Conservation (phyloP, 441 rosid species). For the Gossypium schwendimanii region DNA sequence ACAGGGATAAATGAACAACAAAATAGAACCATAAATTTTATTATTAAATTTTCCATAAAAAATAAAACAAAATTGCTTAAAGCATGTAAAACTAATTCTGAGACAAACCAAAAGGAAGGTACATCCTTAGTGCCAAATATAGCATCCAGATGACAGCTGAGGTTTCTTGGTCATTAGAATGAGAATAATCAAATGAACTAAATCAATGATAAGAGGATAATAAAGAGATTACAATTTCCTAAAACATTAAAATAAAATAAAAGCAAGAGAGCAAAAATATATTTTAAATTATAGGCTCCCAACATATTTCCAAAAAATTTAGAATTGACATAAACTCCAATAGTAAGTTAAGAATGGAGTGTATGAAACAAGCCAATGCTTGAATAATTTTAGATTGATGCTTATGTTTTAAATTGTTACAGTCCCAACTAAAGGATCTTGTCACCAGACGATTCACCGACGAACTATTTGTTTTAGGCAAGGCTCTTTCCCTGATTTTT, state of each 20-base stretch:
- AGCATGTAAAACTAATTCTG: not conserved
- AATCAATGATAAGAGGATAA: not conserved
- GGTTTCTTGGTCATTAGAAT: not conserved
- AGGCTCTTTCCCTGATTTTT: too few species aligned
- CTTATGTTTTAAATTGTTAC: not conserved
- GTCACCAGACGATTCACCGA: too few species aligned
- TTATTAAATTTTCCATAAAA: not conserved
- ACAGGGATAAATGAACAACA: not conserved
- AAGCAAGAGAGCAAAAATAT: not conserved
- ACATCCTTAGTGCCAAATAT: not conserved
- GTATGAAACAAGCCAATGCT: not conserved
- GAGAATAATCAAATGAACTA: not conserved
- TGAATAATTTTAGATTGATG: conserved; percentile 4
- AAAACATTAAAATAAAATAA: not conserved
- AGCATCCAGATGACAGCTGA: not conserved
- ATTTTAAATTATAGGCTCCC: not conserved
- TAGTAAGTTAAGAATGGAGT: not conserved
- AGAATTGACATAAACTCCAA: not conserved
- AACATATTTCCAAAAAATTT: not conserved
- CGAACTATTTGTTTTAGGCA: too few species aligned
- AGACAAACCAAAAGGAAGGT: not conserved
- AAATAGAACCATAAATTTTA: not conserved
- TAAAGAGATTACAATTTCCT: not conserved
- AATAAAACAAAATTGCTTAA: not conserved
- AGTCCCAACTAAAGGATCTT: too few species aligned